Evolutionary conservation across 306 rosid species (phyloP), one percentile per base, ranked within the genome.

Genomic region (Clitoria ternatea): DNA sequence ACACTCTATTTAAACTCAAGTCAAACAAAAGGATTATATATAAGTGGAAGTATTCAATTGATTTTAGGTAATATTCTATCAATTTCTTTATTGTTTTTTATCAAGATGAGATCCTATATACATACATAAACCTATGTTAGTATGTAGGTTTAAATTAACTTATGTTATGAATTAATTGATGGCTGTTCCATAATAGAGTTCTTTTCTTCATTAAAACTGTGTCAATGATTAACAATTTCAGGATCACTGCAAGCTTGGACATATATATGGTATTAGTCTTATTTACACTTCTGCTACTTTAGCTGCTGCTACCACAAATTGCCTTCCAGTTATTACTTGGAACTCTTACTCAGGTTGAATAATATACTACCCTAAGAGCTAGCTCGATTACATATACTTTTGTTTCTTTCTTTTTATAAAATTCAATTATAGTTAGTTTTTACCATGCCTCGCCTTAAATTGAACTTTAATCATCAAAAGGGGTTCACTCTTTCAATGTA

Each of bases 321-420:
- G 82, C 49, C 96, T 92, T 77, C 98, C 96, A 0, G 96, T 82
- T 57, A 90, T 87, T 10, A 92, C 98, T 83, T 92, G 68, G 96
- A 96, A 0, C 80, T 88, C 20, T 7, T 86, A 15, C 73, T 92
- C 67, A 79, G 95, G 98, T 88, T 72, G 9, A 27, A n/a, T 29
- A 30, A 27, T 13, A 53, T 36, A 11, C 13, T 36, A 10, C 57
- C 4, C 30, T 10, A 20, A 6, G 56, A 49, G 54, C 6, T 18
- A 47, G 29, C n/a, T n/a, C n/a, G n/a, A 8, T 49, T 22, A 6
- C 27, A 53, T 24, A 52, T 10, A 9, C 13, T 6, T 5, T 37
- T 19, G 30, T n/a, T n/a, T n/a, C 48, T 53, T 15, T 52, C 14
- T 50, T 32, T 57, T 17, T 30, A 14, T 56, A 30, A n/a, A 30